A percentile compares a stretch with the other conserved stretches of the same genome.
Evolutionary conservation across 2,329 filamentous ascomycete genomes (phyloP).

Genomic region (Periconia sp.): DNA sequence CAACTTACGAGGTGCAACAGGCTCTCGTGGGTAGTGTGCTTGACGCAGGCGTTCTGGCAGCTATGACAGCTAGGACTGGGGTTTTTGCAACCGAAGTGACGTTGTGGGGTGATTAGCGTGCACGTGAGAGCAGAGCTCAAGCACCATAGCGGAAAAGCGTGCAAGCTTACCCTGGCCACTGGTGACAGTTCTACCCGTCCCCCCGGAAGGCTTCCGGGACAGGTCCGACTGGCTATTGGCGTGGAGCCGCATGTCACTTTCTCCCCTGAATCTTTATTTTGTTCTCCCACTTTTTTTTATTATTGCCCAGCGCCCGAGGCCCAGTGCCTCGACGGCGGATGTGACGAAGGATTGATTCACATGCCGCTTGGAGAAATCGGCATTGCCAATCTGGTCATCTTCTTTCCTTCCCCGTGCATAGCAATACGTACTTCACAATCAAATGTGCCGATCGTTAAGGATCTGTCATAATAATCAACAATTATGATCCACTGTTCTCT

Average conservation of each 20-base stretch:
- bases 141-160: constrained; percentile 1
- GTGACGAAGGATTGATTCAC: neutral
- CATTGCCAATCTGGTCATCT: neutral
- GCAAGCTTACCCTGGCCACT: neutral
- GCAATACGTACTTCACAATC: neutral
- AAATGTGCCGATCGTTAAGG: neutral
- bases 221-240: neutral
- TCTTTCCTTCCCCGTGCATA: neutral
- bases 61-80: neutral
- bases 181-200: neutral
- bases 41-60: neutral
- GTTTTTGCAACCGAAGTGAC: neutral
- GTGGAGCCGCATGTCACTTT: no score
- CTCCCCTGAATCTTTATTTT: neutral
- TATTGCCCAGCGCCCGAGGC: neutral
- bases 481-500: neutral
- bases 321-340: neutral
- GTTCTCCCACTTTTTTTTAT: neutral
- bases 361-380: neutral
- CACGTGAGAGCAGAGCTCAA: neutral
- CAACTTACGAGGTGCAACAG: no score
- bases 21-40: no score
- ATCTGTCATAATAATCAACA: neutral
- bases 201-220: neutral
- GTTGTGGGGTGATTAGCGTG: neutral